Evolutionary conservation across 257 asterid genomes (phyloP).

Genomic region (Cruciata laevipes): DNA sequence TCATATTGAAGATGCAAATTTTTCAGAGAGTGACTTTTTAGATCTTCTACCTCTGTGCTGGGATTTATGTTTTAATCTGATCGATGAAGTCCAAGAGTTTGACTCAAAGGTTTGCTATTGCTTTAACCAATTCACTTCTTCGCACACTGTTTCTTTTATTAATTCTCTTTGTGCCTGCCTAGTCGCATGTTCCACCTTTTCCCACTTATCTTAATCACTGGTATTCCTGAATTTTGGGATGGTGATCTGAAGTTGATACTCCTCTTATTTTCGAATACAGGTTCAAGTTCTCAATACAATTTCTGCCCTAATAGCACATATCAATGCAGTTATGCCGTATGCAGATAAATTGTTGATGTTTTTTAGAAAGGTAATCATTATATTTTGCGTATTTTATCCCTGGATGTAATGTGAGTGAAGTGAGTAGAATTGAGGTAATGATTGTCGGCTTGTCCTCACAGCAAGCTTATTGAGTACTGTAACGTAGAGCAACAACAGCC

Average conservation of each 20-base stretch:
- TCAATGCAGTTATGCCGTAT: slow-evolving; percentile 62
- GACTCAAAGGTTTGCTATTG: slow-evolving; percentile 73
- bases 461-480: not conserved
- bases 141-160: not conserved
- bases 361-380: slow-evolving; percentile 63
- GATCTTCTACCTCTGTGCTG: slow-evolving; percentile 86
- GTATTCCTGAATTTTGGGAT: not conserved
- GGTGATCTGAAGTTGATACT: not conserved
- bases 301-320: slow-evolving; percentile 70
- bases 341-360: slow-evolving; percentile 77
- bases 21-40: slow-evolving; percentile 72
- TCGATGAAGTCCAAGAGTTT: slow-evolving; percentile 87
- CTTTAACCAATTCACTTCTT: not conserved
- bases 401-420: not conserved
- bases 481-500: not conserved
- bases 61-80: slow-evolving; percentile 83
- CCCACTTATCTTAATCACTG: not conserved
- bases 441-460: slow-evolving; percentile 1
- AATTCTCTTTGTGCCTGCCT: not conserved
- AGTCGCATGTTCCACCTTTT: not conserved
- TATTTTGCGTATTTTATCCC: not conserved
- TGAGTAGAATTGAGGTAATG: not conserved
- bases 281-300: slow-evolving; percentile 91
- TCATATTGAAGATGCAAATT: slow-evolving; percentile 91
- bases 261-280: slow-evolving; percentile 31